Evolutionary conservation across 73 alveolate species (phyloP), one percentile per base, ranked within the genome.

Genomic region (Paramecium sonneborni): DNA sequence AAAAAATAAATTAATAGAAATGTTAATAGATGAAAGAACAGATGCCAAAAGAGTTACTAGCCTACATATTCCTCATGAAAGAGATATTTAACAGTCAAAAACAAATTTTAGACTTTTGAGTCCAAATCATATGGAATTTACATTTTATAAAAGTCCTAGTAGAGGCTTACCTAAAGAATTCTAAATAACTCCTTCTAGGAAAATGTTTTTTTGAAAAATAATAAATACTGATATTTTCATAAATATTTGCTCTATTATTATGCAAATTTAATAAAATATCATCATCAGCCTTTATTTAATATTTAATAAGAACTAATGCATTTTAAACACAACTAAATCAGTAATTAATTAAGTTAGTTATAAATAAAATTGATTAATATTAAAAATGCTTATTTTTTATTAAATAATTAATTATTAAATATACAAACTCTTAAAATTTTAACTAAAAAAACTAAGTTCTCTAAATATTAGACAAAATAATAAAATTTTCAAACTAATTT

Each of bases 21-120:
- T 62, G 84, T 32, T 62, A 8, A 62, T 62, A 14, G 84, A 62
- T 26, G 84, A 62, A 21, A 62, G 84, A 62, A 62, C 46, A 30
- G 84, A 62, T 32, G 24, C 24, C 10, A 62, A 32, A 62, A 62
- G 84, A 62, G 84, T 62, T 26, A 62, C 84, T 23, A 62, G 84
- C 18, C 44, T 62, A 11, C 84, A 62, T 32, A 30, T 62, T 6
- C 84, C 84, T 11, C 44, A 26, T 62, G 52, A 62, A 30, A 26
- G 84, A 62, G 84, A 62, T 30, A 62, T 62, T 32, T 62, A 62
- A 62, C 84, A 62, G 84, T 62, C 84, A 62, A 62, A 52, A 62
- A 62, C 84, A 62, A 62, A 32, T 62, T 32, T 30, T 62, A 62
- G 84, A 62, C 84, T 62, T 12, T 26, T 14, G 12, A 62, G 84